Base-by-base conservation (phyloP, 225 moss, liverwort and hornwort genomes). In the Thuidium tamariscinum region DNA sequence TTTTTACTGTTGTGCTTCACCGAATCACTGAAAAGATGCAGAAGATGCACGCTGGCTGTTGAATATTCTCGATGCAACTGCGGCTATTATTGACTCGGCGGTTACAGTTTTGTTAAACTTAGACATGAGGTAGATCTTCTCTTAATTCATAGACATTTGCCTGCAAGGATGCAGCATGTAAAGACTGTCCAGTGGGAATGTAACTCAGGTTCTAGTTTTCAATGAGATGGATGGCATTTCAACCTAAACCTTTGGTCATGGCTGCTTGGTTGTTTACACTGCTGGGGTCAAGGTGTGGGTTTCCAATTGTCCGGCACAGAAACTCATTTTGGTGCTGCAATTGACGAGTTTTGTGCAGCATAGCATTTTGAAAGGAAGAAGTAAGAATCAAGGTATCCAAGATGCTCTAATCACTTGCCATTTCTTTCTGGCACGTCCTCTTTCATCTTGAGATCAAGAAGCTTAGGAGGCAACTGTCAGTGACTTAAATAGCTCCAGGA, bases 31-130 rank as follows among this genome's bases (percentile, higher is more conserved):
- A 75, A 76, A 82, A 74, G 66, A 82, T 82, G 87, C 87, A 82
- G 80, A 32, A 46, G 44, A 44, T 20, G 44, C 44, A 46, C 44
- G 18, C 14, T 39, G 26, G n/a, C 63, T 49, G 65, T 26, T 81
- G 87, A 82, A 87, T 82, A 82, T 87, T 74, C 82, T 64, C 65
- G 82, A 82, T 65, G 87, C 82, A 87, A 65, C 76, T 56, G 37
- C 46, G 16, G 67, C 87, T 87, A 82, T 67, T 82, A 74, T 36
- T 66, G 82, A 87, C 82, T 76, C 82, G 76, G 87, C 76, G 66
- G 75, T 65, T 76, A 82, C 82, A 82, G 82, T 87, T 82, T 82
- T 82, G 82, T 87, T 82, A 87, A 87, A 66, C 87, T 82, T 82
- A 87, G 82, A 82, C 36, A 81, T 30, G 37, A 56, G 65, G 62